Conservation (phyloP, 805 yeast species). For the Myxozyma geophila region DNA sequence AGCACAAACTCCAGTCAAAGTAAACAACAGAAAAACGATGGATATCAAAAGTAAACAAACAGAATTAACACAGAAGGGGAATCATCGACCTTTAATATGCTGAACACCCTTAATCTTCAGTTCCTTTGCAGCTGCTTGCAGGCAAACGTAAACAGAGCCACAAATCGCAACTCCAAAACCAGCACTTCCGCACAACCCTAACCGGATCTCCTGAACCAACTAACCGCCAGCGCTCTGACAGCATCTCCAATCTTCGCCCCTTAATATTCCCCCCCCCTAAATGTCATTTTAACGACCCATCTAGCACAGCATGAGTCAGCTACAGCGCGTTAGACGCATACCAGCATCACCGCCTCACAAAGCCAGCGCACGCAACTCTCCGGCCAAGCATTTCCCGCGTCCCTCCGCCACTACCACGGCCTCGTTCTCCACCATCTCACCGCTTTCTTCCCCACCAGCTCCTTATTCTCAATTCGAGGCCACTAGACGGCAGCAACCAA, state of each 20-base stretch:
- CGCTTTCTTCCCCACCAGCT: neutral
- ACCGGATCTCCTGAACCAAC: too few species aligned
- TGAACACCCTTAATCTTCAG: too few species aligned
- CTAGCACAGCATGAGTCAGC: neutral
- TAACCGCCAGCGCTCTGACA: neutral
- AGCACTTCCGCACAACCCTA: too few species aligned
- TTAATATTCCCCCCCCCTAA: neutral
- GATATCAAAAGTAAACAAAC: too few species aligned
- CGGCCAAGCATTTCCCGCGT: conserved; percentile 3
- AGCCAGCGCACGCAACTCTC: conserved; percentile 4
- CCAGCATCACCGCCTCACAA: conserved; percentile 4
- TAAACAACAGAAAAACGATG: too few species aligned
- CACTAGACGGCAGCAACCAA: neutral
- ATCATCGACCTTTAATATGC: too few species aligned
- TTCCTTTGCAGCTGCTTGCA: too few species aligned
- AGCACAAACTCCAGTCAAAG: too few species aligned
- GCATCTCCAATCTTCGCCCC: neutral
- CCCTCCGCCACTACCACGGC: conserved; percentile 6
- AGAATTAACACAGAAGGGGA: too few species aligned
- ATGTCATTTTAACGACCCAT: neutral
- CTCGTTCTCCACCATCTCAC: conserved; percentile 2
- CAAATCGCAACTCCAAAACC: too few species aligned
- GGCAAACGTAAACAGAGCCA: too few species aligned
- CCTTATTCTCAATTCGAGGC: neutral
- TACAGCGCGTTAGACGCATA: neutral